Evolutionary conservation across 2,329 filamentous ascomycete species (phyloP).

Genomic region (Penicillium rolfsii): DNA sequence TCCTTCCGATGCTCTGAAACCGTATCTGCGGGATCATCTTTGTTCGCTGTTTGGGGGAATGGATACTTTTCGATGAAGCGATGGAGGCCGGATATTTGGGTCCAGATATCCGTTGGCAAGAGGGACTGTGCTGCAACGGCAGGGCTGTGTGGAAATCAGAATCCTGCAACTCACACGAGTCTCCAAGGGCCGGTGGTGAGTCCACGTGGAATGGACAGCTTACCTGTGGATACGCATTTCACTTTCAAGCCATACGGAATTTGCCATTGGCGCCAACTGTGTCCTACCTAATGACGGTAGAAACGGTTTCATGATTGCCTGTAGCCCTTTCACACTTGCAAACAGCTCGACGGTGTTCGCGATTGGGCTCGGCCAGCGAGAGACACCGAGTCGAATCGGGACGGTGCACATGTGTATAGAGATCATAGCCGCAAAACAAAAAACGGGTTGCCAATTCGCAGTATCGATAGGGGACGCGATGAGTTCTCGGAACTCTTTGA

Average conservation of each 20-base stretch:
- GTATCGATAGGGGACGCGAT: slow-evolving; percentile 23
- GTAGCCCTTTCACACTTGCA: slow-evolving; percentile 23
- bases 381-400: slow-evolving; percentile 15
- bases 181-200: neutral
- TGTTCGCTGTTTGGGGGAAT: slow-evolving; percentile 8
- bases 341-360: slow-evolving; percentile 24
- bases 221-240: slow-evolving; percentile 23
- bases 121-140: slow-evolving; percentile 18
- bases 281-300: slow-evolving; percentile 18
- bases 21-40: neutral
- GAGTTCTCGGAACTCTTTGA: slow-evolving; percentile 26
- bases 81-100: slow-evolving; percentile 17
- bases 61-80: slow-evolving; percentile 23
- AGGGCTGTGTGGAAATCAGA: slow-evolving; percentile 11
- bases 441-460: slow-evolving; percentile 27
- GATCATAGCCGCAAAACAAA: slow-evolving; percentile 27
- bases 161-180: neutral
- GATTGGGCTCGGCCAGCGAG: slow-evolving; percentile 24
- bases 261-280: slow-evolving; percentile 22
- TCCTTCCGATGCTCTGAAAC: slow-evolving; percentile 13
- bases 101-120: slow-evolving; percentile 23
- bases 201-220: neutral
- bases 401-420: slow-evolving; percentile 19
- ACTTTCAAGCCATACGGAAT: slow-evolving; percentile 19
- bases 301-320: slow-evolving; percentile 26